A percentile compares a stretch with the other conserved stretches of the same genome.
These are phyloP conservation scores for Coemansia sp. DNA, from an alignment of 371 early-diverging fungal genomes.

Conservation along the genomic window DNA sequence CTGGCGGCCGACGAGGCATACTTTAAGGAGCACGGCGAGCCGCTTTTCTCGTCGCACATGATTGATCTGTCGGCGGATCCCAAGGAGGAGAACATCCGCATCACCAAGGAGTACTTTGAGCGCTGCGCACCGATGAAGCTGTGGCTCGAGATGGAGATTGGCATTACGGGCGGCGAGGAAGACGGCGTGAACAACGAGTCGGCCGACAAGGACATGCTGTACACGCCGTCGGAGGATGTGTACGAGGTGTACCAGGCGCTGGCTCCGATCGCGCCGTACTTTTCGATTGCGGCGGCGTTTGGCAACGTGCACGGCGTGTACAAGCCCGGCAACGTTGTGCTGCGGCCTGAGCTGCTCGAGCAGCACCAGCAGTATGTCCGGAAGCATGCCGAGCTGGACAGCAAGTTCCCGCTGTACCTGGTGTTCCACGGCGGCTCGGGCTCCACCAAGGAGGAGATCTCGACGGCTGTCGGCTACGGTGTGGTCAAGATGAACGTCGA, in stretches of 20 bases:
- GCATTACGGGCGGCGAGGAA: constrained; percentile 94
- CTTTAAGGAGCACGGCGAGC: constrained; percentile 85
- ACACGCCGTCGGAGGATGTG: constrained; percentile 91
- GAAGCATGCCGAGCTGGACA: constrained; percentile 59
- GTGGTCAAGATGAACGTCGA: constrained; percentile 96
- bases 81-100: constrained; percentile 87
- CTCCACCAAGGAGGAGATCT: constrained; percentile 76
- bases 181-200: constrained; percentile 91
- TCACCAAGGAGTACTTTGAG: constrained; percentile 80
- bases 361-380: constrained; percentile 81
- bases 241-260: constrained; percentile 85
- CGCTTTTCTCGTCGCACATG: constrained; percentile 94
- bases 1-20: constrained; percentile 85
- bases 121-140: constrained; percentile 82
- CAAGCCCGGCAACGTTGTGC: constrained; percentile 88
- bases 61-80: constrained; percentile 87
- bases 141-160: constrained; percentile 92
- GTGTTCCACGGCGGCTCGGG: constrained; percentile 96
- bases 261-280: constrained; percentile 69
- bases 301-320: constrained; percentile 94
- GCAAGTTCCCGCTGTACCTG: constrained; percentile 80
- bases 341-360: constrained; percentile 83
- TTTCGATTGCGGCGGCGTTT: constrained; percentile 90
- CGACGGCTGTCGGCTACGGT: constrained; percentile 76
- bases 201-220: constrained; percentile 80